Percentiles rank a stretch among this genome's conserved stretches.
Evolutionary conservation across 2,329 filamentous ascomycete species (phyloP).

Genomic region (Diaporthe velutina): DNA sequence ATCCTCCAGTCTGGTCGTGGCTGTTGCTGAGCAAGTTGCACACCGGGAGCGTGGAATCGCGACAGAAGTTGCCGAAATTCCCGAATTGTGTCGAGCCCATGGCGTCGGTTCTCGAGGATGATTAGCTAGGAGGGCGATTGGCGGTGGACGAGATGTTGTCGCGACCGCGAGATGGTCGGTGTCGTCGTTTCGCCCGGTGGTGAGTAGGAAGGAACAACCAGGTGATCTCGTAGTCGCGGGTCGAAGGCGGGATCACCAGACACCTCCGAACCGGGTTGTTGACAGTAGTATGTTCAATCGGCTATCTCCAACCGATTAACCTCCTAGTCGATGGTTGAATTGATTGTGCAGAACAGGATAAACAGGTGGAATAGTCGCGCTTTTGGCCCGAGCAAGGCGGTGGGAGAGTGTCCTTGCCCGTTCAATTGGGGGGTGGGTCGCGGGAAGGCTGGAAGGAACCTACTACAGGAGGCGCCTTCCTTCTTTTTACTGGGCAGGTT

Average conservation of each 20-base stretch:
- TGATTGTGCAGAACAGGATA: not conserved
- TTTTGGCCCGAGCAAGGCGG: conserved; percentile 27
- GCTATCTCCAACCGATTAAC: not conserved
- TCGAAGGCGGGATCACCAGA: not conserved
- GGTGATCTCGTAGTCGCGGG: not conserved
- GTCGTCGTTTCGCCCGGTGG: not conserved
- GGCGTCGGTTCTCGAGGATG: not conserved
- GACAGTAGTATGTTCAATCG: conserved; percentile 8
- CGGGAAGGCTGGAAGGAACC: conserved; percentile 16
- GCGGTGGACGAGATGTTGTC: conserved; percentile 18
- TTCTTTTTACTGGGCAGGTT: conserved; percentile 22
- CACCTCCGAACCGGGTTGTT: not conserved
- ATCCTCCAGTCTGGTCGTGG: conserved; percentile 69
- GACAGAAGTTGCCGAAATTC: conserved; percentile 80
- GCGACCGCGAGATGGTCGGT: not conserved
- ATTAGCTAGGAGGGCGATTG: conserved; percentile 4
- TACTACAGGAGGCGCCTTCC: not conserved
- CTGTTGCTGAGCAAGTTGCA: conserved; percentile 81
- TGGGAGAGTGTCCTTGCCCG: conserved; percentile 23
- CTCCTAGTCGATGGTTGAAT: not conserved
- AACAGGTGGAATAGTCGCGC: not conserved
- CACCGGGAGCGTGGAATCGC: conserved; percentile 84
- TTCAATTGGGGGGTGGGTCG: conserved; percentile 29
- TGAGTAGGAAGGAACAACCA: not conserved
- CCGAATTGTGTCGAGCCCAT: conserved; percentile 73